These are phyloP conservation scores for Inga oerstediana DNA, from an alignment of 306 rosid genomes.

Conservation along the genomic window DNA sequence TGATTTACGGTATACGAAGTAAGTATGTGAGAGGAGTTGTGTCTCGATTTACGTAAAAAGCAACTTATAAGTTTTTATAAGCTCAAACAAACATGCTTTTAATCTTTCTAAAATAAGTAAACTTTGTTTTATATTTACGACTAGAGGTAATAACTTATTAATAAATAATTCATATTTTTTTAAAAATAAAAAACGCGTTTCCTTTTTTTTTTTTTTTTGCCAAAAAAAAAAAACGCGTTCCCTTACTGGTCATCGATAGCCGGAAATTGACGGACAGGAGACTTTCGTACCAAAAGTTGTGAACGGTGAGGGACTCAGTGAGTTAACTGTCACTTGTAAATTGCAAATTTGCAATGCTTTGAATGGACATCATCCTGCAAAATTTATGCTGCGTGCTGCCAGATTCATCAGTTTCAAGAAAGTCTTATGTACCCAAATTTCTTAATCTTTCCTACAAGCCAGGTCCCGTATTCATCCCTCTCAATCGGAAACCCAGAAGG, in stretches of 20 bases:
- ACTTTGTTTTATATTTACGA: too few species aligned
- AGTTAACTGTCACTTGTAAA: neutral
- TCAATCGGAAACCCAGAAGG: constrained; percentile 24
- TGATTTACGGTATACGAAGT: too few species aligned
- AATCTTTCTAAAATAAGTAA: too few species aligned
- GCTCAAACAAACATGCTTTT: too few species aligned
- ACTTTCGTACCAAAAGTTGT: neutral
- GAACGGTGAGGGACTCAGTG: neutral
- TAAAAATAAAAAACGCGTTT: too few species aligned
- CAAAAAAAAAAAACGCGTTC: too few species aligned
- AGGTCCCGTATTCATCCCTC: constrained; percentile 27
- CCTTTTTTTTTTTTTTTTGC: too few species aligned
- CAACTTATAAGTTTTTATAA: too few species aligned
- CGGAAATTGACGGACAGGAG: neutral
- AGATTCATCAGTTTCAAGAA: constrained; percentile 22
- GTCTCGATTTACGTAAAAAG: too few species aligned
- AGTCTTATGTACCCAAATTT: neutral
- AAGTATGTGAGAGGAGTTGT: too few species aligned
- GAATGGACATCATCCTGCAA: neutral
- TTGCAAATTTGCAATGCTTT: neutral
- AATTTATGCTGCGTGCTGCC: neutral
- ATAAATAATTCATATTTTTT: too few species aligned
- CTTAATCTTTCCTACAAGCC: constrained; percentile 9
- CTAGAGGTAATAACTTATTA: too few species aligned
- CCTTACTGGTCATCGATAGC: neutral